Percentiles rank a stretch among this genome's conserved stretches.
phyloP scores from a whole-genome alignment of 306 rosid species.

The Gynostemma pentaphyllum region DNA sequence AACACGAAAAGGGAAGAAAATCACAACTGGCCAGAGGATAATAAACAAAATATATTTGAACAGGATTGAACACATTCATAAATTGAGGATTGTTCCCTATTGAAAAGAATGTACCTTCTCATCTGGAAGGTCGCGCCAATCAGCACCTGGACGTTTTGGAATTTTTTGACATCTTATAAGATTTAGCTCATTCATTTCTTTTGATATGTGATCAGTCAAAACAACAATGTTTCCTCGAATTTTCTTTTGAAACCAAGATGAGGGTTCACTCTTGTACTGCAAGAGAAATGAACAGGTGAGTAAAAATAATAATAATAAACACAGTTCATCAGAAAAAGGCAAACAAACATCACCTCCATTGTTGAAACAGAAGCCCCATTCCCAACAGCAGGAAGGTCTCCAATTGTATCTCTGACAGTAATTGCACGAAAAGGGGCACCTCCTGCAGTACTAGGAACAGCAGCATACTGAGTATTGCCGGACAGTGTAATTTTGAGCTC shows the following conservation, averaged over 20 bases:
- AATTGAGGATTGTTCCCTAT: not conserved
- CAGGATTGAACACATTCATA: not conserved
- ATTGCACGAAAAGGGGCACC: conserved; percentile 96
- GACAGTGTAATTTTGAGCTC: conserved; percentile 63
- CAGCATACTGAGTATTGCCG: conserved; percentile 56
- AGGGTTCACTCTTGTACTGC: conserved; percentile 65
- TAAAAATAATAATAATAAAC: not conserved
- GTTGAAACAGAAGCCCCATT: conserved; percentile 74
- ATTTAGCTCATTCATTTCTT: conserved; percentile 94
- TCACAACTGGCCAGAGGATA: not conserved
- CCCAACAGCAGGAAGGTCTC: conserved; percentile 84
- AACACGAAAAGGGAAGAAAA: not conserved
- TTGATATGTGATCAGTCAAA: conserved; percentile 76
- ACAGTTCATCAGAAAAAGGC: not conserved
- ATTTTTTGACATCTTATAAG: conserved; percentile 72
- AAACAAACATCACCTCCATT: conserved; percentile 41
- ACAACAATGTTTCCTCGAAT: conserved; percentile 62
- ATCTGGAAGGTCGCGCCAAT: conserved; percentile 91
- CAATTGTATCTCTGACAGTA: conserved; percentile 89
- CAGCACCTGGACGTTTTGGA: conserved; percentile 89
- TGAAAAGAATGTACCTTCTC: conserved; percentile 51
- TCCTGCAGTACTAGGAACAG: conserved; percentile 67
- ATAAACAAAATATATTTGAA: not conserved
- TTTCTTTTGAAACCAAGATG: conserved; percentile 88
- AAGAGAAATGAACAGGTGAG: conserved; percentile 2